Evolutionary conservation across 495 filamentous ascomycete genomes (phyloP).

Genomic region (Oidiodendron maius): DNA sequence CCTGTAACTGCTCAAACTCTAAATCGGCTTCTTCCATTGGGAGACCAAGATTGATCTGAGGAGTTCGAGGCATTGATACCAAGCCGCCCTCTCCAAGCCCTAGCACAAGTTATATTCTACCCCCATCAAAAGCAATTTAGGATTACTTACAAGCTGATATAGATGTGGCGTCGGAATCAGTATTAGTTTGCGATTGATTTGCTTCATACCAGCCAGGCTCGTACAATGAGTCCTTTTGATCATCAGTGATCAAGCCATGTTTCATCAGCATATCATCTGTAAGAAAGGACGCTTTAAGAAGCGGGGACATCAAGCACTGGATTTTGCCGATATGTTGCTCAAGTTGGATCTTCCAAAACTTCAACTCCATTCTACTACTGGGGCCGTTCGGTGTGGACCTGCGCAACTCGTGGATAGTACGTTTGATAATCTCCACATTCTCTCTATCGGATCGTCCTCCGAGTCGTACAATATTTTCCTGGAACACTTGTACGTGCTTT

Average conservation of each 20-base stretch:
- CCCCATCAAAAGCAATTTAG: too few species aligned
- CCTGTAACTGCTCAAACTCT: slow-evolving; percentile 58
- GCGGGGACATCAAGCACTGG: slow-evolving; percentile 35
- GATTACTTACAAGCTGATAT: neutral
- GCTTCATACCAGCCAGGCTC: slow-evolving; percentile 49
- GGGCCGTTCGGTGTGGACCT: slow-evolving; percentile 12
- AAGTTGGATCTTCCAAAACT: neutral
- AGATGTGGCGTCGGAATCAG: neutral
- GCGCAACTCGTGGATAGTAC: slow-evolving; percentile 60
- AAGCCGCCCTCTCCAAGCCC: slow-evolving; percentile 60
- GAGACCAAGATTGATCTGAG: slow-evolving; percentile 39
- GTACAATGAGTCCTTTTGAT: slow-evolving; percentile 55
- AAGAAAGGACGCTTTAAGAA: slow-evolving; percentile 19
- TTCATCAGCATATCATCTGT: slow-evolving; percentile 30
- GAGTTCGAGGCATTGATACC: slow-evolving; percentile 30
- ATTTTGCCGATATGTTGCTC: slow-evolving; percentile 29
- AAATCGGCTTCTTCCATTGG: slow-evolving; percentile 58
- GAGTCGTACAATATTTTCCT: slow-evolving; percentile 65
- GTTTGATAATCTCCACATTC: slow-evolving; percentile 52
- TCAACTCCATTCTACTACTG: neutral
- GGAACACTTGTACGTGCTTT: slow-evolving; percentile 55
- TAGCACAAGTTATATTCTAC: too few species aligned
- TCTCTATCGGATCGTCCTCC: slow-evolving; percentile 69
- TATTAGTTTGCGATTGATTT: slow-evolving; percentile 10
- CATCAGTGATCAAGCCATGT: slow-evolving; percentile 50